Conservation (phyloP, 139 green algal genomes). For the Coelastrella sp. region DNA sequence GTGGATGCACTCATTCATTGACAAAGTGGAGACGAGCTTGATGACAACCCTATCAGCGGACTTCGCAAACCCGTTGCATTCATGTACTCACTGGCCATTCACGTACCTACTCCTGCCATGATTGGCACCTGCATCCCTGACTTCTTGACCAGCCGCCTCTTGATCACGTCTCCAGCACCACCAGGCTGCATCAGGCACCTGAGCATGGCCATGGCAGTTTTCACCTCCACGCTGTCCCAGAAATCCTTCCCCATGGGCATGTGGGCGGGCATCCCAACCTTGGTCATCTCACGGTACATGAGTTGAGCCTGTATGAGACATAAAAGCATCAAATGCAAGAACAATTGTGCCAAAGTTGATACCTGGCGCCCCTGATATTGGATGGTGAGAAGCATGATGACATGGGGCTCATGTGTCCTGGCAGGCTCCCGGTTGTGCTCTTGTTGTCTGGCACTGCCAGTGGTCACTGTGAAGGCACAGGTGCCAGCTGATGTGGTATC, state of each 20-base stretch:
- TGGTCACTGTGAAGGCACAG: no score
- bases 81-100: not conserved
- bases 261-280: not conserved
- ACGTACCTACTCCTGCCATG: not conserved
- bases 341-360: no score
- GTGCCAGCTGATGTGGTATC: no score
- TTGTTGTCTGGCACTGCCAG: no score
- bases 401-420: no score
- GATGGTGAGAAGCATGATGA: no score
- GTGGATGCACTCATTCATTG: no score
- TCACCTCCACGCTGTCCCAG: constrained; percentile 38
- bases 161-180: not conserved
- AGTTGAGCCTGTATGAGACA: not conserved
- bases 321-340: no score
- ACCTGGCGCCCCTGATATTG: no score
- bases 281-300: not conserved
- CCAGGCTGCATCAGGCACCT: constrained; percentile 9
- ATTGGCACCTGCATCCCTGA: not conserved
- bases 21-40: no score
- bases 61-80: not conserved
- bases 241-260: constrained; percentile 13
- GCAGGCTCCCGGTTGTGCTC: no score
- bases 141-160: not conserved
- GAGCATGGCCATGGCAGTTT: constrained; percentile 3
- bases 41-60: no score